These are phyloP conservation scores for Yamadazyma sp. DNA, from an alignment of 1,139 yeast species.

Conservation along the genomic window DNA sequence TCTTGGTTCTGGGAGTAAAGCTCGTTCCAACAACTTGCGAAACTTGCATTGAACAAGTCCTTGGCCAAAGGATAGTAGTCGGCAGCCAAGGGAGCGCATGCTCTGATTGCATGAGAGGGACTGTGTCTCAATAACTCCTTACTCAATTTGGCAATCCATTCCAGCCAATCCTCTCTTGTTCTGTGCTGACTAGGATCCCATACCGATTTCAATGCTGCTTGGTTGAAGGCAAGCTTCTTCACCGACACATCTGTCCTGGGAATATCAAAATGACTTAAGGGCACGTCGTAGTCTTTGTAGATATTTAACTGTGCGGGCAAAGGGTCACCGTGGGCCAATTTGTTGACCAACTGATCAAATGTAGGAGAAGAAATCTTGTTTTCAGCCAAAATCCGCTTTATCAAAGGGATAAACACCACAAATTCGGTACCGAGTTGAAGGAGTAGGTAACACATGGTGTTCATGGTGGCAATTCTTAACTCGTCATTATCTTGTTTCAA, in stretches of 20 bases:
- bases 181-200: conserved; percentile 93
- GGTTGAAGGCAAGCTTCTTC: conserved; percentile 78
- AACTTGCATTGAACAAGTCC: conserved; percentile 90
- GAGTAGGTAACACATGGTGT: conserved; percentile 75
- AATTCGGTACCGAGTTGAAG: conserved; percentile 84
- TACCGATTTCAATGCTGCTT: conserved; percentile 70
- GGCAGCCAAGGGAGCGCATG: conserved; percentile 88
- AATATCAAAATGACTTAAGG: conserved; percentile 50
- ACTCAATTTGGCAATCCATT: conserved; percentile 88
- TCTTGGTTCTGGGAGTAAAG: conserved; percentile 90
- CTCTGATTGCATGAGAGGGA: conserved; percentile 92
- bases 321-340: conserved; percentile 84
- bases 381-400: conserved; percentile 66
- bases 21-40: conserved; percentile 95
- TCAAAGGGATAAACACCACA: conserved; percentile 82
- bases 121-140: conserved; percentile 87
- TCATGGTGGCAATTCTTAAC: conserved; percentile 63
- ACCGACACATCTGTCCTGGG: conserved; percentile 70
- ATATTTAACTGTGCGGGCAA: conserved; percentile 76
- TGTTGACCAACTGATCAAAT: conserved; percentile 79
- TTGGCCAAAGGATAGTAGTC: conserved; percentile 87
- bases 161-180: conserved; percentile 96
- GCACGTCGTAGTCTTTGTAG: conserved; percentile 62
- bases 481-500: conserved; percentile 62
- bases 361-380: conserved; percentile 69